Conservation (phyloP, 805 yeast genomes). For the Dipodascopsis uninucleata region DNA sequence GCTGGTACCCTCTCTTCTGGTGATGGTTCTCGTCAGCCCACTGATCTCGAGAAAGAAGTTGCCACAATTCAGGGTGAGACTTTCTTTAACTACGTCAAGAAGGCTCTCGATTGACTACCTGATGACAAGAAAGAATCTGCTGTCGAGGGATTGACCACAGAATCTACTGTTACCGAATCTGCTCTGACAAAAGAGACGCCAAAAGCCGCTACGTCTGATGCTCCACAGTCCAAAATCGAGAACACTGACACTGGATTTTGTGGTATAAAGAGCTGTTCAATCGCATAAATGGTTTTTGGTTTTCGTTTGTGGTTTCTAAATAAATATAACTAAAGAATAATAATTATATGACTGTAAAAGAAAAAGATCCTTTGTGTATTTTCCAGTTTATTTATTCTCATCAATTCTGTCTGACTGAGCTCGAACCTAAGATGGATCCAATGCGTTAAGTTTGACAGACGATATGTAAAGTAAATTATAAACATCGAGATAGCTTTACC, state of each 20-base stretch:
- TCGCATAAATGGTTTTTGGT: constrained; percentile 13
- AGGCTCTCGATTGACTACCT: constrained; percentile 21
- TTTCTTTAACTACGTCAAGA: constrained; percentile 48
- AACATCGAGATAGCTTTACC: too few relatives aligned
- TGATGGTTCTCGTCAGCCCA: constrained; percentile 70
- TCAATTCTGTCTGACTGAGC: too few relatives aligned
- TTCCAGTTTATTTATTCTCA: too few relatives aligned
- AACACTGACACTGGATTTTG: constrained; percentile 14
- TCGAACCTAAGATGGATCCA: too few relatives aligned
- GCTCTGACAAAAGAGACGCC: constrained; percentile 9
- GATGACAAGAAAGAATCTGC: constrained; percentile 4
- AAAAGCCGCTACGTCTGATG: constrained; percentile 9
- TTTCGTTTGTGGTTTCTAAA: too few relatives aligned
- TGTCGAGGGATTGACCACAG: not conserved
- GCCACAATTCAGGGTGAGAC: constrained; percentile 66
- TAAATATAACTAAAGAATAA: too few relatives aligned
- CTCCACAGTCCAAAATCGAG: constrained; percentile 10
- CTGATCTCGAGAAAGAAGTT: constrained; percentile 57
- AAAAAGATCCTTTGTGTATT: too few relatives aligned
- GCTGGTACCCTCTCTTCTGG: constrained; percentile 76
- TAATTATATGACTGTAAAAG: too few relatives aligned
- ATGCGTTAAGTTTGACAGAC: too few relatives aligned
- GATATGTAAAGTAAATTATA: too few relatives aligned
- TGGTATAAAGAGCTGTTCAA: constrained; percentile 15
- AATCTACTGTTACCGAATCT: constrained; percentile 1